phyloP scores from a whole-genome alignment of 2,329 filamentous ascomycete species.

The Beauveria pseudobassiana region DNA sequence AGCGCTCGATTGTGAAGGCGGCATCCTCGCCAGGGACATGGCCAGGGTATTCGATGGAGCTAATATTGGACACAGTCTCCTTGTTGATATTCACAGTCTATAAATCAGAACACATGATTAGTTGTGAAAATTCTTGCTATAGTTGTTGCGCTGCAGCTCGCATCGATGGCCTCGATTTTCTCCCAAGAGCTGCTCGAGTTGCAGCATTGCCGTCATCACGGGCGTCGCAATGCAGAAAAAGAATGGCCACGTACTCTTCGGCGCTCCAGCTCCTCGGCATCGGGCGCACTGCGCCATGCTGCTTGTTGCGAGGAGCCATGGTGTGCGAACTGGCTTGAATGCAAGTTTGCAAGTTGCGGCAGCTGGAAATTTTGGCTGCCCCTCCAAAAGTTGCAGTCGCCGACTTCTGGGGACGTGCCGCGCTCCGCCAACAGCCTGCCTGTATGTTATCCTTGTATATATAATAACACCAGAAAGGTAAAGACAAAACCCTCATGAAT shows the following conservation, averaged over 20 bases:
- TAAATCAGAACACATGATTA: conserved; percentile 7
- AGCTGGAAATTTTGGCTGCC: conserved; percentile 22
- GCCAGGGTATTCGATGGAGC: conserved; percentile 85
- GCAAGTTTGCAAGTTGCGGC: conserved; percentile 5
- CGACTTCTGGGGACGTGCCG: background rate
- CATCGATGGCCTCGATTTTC: background rate
- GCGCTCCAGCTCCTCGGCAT: conserved; percentile 49
- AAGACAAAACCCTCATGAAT: too few relatives aligned
- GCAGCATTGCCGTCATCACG: background rate
- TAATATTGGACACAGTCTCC: conserved; percentile 84
- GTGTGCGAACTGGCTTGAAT: conserved; percentile 6
- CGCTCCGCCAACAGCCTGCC: background rate
- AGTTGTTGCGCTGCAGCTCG: background rate
- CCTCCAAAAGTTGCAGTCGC: conserved; percentile 19
- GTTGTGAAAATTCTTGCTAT: background rate
- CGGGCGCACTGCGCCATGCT: conserved; percentile 31
- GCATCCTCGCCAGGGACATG: conserved; percentile 86
- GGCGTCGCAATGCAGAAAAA: background rate
- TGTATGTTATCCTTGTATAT: background rate
- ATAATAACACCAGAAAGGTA: too few relatives aligned
- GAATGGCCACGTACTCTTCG: conserved; percentile 44
- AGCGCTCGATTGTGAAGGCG: conserved; percentile 67
- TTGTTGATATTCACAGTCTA: conserved; percentile 80
- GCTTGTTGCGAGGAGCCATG: conserved; percentile 28
- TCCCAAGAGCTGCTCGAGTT: background rate